phyloP scores from a whole-genome alignment of 139 green algal genomes.

The Coelastrella sp. region DNA sequence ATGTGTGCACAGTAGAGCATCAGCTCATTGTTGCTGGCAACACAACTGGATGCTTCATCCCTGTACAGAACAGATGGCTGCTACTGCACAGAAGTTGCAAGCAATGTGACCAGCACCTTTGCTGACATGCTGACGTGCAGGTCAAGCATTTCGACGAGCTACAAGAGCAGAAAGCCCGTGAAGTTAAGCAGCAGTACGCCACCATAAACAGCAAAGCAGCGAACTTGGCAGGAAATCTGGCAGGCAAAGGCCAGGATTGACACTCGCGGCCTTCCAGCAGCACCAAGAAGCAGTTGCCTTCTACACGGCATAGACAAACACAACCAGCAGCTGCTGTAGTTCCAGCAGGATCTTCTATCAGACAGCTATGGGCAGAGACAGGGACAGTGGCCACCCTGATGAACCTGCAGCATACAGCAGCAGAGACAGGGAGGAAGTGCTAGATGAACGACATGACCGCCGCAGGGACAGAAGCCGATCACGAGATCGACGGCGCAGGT shows the following conservation, averaged over 20 bases:
- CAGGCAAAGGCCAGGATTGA: slow-evolving; percentile 57
- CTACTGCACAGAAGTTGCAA: too few relatives aligned
- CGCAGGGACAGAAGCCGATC: slow-evolving; percentile 35
- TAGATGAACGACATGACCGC: background rate
- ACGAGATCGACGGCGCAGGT: background rate
- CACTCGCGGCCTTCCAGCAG: background rate
- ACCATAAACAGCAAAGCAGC: slow-evolving; percentile 59
- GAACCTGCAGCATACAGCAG: background rate
- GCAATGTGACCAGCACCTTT: background rate
- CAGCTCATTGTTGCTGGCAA: too few relatives aligned
- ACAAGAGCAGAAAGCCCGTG: slow-evolving; percentile 62
- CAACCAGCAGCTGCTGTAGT: too few relatives aligned
- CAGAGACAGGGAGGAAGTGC: slow-evolving; percentile 24
- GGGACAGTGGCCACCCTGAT: slow-evolving; percentile 36
- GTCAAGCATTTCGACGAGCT: slow-evolving; percentile 84
- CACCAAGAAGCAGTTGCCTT: too few relatives aligned
- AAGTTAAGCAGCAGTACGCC: slow-evolving; percentile 58
- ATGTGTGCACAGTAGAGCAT: too few relatives aligned
- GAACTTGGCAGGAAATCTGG: slow-evolving; percentile 55
- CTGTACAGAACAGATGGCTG: too few relatives aligned
- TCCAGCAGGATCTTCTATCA: too few relatives aligned
- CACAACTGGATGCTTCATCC: too few relatives aligned
- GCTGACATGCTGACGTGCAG: slow-evolving; percentile 41
- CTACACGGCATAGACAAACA: slow-evolving; percentile 4
- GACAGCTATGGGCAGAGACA: slow-evolving; percentile 38